Conservation (phyloP, 2,329 filamentous ascomycete species). For the Xylariomycetidae sp. region DNA sequence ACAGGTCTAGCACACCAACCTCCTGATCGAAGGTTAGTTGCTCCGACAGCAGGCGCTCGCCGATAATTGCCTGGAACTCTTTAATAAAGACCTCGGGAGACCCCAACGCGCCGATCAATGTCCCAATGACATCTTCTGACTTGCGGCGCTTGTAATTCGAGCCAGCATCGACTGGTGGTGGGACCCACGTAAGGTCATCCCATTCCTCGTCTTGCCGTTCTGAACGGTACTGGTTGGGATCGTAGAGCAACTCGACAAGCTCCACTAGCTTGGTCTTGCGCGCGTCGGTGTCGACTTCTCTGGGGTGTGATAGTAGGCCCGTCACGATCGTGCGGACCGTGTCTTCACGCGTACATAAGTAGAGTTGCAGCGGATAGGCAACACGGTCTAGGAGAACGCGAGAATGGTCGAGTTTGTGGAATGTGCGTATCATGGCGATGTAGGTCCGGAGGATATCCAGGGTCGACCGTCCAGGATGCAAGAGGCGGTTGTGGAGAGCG, state of each 20-base stretch:
- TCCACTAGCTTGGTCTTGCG: constrained; percentile 54
- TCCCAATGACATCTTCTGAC: constrained; percentile 85
- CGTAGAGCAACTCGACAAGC: constrained; percentile 59
- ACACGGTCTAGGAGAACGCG: constrained; percentile 72
- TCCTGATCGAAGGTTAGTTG: constrained; percentile 70
- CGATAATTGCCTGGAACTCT: constrained; percentile 85
- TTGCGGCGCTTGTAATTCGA: constrained; percentile 87
- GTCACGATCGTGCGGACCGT: constrained; percentile 72
- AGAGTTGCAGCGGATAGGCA: constrained; percentile 66
- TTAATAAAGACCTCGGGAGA: constrained; percentile 89
- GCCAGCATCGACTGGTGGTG: constrained; percentile 87
- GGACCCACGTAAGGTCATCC: constrained; percentile 89
- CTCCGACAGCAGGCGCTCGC: constrained; percentile 66
- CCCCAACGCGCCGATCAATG: constrained; percentile 80
- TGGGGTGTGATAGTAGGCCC: constrained; percentile 60
- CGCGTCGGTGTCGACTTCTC: constrained; percentile 35
- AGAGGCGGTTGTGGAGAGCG: constrained; percentile 57
- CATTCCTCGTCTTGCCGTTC: constrained; percentile 60
- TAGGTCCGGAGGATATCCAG: constrained; percentile 71
- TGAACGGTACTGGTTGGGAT: constrained; percentile 49
- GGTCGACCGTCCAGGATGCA: constrained; percentile 72
- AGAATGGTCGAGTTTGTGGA: constrained; percentile 68
- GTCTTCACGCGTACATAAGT: constrained; percentile 70
- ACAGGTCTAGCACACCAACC: constrained; percentile 73
- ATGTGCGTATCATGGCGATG: constrained; percentile 71